Conservation (phyloP, 305 asterid genomes). For the Stenogyne calaminthoides region DNA sequence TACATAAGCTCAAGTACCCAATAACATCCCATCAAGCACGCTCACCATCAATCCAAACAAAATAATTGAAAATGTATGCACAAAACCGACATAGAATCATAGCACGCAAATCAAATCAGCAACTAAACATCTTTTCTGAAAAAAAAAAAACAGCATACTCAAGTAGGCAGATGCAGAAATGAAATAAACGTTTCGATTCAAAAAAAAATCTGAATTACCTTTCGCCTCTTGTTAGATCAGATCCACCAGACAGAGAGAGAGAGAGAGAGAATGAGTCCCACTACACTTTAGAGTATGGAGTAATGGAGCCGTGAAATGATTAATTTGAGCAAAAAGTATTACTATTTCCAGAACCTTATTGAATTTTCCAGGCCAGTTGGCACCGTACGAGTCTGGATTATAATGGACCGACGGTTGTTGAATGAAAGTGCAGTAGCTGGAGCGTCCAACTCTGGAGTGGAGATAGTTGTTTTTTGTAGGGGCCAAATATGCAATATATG, state of each 20-base stretch:
- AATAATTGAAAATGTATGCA: neutral
- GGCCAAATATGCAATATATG: constrained; percentile 10
- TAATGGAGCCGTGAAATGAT: constrained; percentile 32
- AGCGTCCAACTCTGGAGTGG: constrained; percentile 30
- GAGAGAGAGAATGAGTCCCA: constrained; percentile 17
- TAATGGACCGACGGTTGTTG: neutral
- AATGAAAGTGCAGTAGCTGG: constrained; percentile 26
- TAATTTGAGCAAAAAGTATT: constrained; percentile 28
- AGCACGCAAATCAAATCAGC: constrained; percentile 28
- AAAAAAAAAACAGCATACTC: neutral
- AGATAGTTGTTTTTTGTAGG: constrained; percentile 6
- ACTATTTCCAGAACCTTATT: constrained; percentile 33
- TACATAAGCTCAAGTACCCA: constrained; percentile 27
- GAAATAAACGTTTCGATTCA: neutral
- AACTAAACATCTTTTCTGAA: neutral
- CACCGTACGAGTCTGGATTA: neutral
- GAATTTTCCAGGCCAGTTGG: constrained; percentile 28
- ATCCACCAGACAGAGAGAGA: constrained; percentile 32
- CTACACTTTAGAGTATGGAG: constrained; percentile 17
- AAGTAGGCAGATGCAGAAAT: neutral
- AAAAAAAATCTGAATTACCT: constrained; percentile 24
- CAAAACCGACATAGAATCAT: constrained; percentile 18
- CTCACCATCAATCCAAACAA: neutral
- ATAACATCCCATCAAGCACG: constrained; percentile 13
- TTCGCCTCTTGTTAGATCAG: constrained; percentile 35